Evolutionary conservation across 768 basidiomycete genomes (phyloP).

Genomic region (Boletus sp.): DNA sequence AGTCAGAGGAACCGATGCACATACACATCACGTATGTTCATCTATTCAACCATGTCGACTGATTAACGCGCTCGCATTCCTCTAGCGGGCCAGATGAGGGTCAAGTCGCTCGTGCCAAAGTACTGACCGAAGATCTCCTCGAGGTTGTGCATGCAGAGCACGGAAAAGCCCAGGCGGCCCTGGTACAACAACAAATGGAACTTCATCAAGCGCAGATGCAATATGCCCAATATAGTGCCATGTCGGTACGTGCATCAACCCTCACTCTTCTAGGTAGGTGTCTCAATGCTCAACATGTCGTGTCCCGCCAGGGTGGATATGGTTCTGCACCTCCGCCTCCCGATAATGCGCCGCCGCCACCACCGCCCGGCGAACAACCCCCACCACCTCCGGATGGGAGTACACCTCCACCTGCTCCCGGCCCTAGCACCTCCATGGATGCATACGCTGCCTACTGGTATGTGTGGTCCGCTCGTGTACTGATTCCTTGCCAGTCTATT

Average conservation of each 20-base stretch:
- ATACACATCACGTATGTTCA: slow-evolving; percentile 81
- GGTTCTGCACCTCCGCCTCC: slow-evolving; percentile 38
- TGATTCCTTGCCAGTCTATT: not conserved
- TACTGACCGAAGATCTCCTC: slow-evolving; percentile 83
- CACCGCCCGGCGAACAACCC: slow-evolving; percentile 50
- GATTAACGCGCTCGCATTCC: slow-evolving; percentile 3
- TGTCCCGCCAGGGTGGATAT: slow-evolving; percentile 30
- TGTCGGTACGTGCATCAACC: slow-evolving; percentile 41
- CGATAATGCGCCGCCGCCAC: slow-evolving; percentile 40
- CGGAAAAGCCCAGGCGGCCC: slow-evolving; percentile 64
- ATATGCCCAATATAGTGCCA: slow-evolving; percentile 69
- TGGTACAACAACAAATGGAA: slow-evolving; percentile 81
- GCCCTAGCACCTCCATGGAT: slow-evolving; percentile 41
- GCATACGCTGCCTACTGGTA: slow-evolving; percentile 63
- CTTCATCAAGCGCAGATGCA: slow-evolving; percentile 80
- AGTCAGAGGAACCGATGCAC: slow-evolving; percentile 87
- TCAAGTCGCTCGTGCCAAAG: slow-evolving; percentile 84
- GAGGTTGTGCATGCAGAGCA: slow-evolving; percentile 88
- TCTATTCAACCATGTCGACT: slow-evolving; percentile 13
- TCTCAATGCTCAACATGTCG: not conserved
- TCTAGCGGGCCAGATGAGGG: slow-evolving; percentile 74
- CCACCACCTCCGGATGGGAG: slow-evolving; percentile 51
- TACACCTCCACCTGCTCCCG: slow-evolving; percentile 41
- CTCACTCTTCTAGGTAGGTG: not conserved
- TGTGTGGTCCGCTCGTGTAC: slow-evolving; percentile 20